A percentile compares a stretch with the other conserved stretches of the same genome.
These are phyloP conservation scores for Kurtzmaniella quercitrusa DNA, from an alignment of 1,139 yeast species.

Conservation along the genomic window DNA sequence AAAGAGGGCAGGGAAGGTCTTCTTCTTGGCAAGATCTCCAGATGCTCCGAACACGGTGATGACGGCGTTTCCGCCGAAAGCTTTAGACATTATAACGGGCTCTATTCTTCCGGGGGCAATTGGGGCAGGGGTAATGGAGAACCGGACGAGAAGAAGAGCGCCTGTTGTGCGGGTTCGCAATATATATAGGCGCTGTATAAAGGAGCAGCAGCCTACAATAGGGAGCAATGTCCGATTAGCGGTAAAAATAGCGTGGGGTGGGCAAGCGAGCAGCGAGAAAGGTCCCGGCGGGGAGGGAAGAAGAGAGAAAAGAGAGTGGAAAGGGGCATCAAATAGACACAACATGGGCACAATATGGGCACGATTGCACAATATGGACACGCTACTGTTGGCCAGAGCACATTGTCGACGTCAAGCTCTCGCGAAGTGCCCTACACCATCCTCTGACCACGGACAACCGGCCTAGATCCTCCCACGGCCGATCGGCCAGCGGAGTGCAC, in stretches of 20 bases:
- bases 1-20: slow-evolving; percentile 80
- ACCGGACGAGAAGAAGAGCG: too few species aligned
- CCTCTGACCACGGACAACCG: not conserved
- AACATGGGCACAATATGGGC: too few species aligned
- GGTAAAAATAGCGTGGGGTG: not conserved
- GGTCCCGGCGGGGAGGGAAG: not conserved
- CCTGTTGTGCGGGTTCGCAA: not conserved
- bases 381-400: too few species aligned
- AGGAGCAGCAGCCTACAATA: not conserved
- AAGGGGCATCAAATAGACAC: too few species aligned
- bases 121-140: not conserved
- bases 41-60: slow-evolving; percentile 94
- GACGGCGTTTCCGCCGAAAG: slow-evolving; percentile 60
- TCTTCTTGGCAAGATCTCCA: slow-evolving; percentile 95
- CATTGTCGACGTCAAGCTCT: too few species aligned
- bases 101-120: not conserved
- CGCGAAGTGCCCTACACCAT: too few species aligned
- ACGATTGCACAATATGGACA: too few species aligned
- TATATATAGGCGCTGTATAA: not conserved
- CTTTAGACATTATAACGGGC: not conserved
- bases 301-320: not conserved
- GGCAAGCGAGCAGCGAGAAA: not conserved
- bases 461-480: not conserved
- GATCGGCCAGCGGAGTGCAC: not conserved
- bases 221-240: not conserved